These are phyloP conservation scores for Cardamine resedifolia DNA, from an alignment of 345 rosid genomes.

Conservation along the genomic window DNA sequence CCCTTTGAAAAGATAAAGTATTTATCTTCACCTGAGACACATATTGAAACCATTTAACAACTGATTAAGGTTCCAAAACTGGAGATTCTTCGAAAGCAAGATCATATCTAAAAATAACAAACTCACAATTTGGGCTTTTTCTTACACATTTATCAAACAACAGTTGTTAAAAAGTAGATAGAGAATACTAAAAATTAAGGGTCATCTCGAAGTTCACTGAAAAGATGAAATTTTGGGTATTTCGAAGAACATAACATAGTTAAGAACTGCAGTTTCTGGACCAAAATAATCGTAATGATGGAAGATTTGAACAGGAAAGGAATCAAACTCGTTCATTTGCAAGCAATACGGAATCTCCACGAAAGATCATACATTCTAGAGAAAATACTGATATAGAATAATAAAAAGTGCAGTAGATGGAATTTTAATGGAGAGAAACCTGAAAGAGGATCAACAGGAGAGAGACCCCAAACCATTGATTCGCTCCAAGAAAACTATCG, in stretches of 20 bases:
- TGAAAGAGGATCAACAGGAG: conserved; percentile 71
- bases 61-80: background rate
- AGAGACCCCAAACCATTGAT: conserved; percentile 79
- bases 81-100: background rate
- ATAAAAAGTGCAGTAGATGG: background rate
- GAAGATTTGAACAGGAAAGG: background rate
- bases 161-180: background rate
- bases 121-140: background rate
- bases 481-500: conserved; percentile 11
- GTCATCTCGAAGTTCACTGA: background rate
- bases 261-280: background rate
- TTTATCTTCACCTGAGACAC: conserved; percentile 59
- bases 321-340: conserved; percentile 18
- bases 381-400: background rate
- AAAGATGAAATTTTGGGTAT: background rate
- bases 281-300: background rate
- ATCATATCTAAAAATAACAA: background rate
- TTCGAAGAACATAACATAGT: background rate
- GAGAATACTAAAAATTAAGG: background rate
- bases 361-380: background rate
- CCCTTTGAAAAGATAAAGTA: conserved; percentile 68
- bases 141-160: background rate
- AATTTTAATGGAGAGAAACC: conserved; percentile 35
- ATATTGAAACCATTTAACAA: background rate
- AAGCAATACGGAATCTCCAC: conserved; percentile 1